Percentiles rank a stretch among this genome's conserved stretches.
Conservation (phyloP, 768 basidiomycete genomes). For the Exidia glandulosa region DNA sequence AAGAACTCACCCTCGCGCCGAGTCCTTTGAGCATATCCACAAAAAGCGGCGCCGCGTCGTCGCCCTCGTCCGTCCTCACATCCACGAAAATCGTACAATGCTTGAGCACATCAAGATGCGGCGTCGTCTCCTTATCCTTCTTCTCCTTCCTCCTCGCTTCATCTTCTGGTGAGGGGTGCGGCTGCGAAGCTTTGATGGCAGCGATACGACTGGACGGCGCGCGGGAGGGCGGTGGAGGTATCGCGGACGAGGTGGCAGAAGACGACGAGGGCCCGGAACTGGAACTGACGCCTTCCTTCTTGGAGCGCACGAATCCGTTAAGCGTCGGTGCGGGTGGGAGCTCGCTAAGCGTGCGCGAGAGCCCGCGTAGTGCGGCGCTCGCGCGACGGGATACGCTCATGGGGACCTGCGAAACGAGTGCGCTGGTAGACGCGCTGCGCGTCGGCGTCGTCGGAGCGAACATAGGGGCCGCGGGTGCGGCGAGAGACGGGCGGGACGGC, state of each 20-base stretch:
- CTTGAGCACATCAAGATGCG: conserved; percentile 37
- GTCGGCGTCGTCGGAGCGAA: not conserved
- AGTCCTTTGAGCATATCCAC: conserved; percentile 70
- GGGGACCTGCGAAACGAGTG: too few species aligned
- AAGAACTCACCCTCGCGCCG: conserved; percentile 60
- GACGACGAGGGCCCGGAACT: too few species aligned
- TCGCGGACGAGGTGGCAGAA: not conserved
- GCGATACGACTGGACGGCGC: not conserved
- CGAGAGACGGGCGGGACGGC: not conserved
- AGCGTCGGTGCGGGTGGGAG: not conserved
- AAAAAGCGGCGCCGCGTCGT: conserved; percentile 72
- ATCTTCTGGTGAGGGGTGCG: not conserved
- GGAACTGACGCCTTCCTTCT: not conserved
- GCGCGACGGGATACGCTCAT: not conserved
- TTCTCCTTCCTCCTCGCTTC: not conserved
- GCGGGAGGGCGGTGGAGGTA: not conserved
- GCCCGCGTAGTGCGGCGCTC: not conserved
- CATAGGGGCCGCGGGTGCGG: not conserved
- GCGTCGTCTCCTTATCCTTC: not conserved
- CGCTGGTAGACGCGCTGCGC: not conserved
- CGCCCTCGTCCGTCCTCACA: conserved; percentile 60
- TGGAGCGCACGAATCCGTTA: not conserved
- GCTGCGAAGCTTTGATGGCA: too few species aligned
- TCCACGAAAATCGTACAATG: conserved; percentile 79
- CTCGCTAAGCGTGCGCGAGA: not conserved